Base-by-base conservation (phyloP, 164 flowering plant genomes). In the Litsea cubeba region DNA sequence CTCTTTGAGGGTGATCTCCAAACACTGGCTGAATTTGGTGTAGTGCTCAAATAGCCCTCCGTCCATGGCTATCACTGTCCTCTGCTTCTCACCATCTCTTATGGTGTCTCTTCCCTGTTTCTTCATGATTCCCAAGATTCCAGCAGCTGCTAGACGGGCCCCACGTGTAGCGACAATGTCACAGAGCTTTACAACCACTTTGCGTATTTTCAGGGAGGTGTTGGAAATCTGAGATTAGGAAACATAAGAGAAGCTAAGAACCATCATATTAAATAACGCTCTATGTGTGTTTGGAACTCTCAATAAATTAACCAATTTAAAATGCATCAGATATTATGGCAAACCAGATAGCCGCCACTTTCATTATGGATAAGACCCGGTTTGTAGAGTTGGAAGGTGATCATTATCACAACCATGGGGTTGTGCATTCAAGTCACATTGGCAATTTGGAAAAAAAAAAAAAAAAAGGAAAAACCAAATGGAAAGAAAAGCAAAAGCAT, bases 41-140 rank as follows among this genome's bases (percentile, higher is more conserved):
- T 95, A 95, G 83, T 93, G 95, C 85, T 90, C 98, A 79, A 71
- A 93, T 62, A 95, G 74, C 2, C 96, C 98, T 3, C 99, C 99
- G 75, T 95, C 99, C 77, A 95, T 25, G 1, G 99, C 91, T 73
- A 95, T 78, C 8, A 90, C 95, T 7, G 92, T 84, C 70, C 67
- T 89, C 82, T 84, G 88, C 72, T 83, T 83, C 69, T 87, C 91
- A 14, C 86, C 90, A 14, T 82, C 90, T 70, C 60, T 84, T 3
- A 82, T 25, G 0, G 85, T 81, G 74, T 94, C 98, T 78, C 89
- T 83, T 70, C 98, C 98, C 75, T 88, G 49, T 78, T 96, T 96
- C 87, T 96, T 91, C 65, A 96, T 71, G 76, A 96, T 88, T 49
- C 98, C 98, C 14, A 86, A 63, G 77, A 94, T 86, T n/a, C 98